Evolutionary conservation across 306 rosid species (phyloP).

Genomic region (Vicia faba): DNA sequence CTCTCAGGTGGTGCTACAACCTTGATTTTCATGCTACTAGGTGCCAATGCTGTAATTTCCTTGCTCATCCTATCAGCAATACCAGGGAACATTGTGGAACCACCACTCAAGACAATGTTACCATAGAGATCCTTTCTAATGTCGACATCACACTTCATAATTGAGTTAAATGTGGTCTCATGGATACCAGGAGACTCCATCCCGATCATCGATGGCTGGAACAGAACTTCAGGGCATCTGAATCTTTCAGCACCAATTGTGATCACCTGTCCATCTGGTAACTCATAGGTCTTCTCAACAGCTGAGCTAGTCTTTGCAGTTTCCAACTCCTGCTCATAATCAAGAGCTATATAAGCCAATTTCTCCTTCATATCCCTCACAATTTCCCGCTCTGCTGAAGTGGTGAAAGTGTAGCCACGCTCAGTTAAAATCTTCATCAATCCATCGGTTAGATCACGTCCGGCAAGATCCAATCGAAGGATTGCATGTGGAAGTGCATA

Average conservation of each 20-base stretch:
- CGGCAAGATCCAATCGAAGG: conserved; percentile 79
- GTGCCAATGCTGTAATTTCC: conserved; percentile 59
- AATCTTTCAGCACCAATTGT: conserved; percentile 57
- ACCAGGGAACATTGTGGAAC: conserved; percentile 62
- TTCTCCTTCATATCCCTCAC: conserved; percentile 73
- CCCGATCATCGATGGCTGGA: conserved; percentile 62
- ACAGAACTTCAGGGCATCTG: conserved; percentile 58
- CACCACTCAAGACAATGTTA: conserved; percentile 63
- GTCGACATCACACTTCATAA: conserved; percentile 61
- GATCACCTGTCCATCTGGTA: conserved; percentile 60
- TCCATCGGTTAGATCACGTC: conserved; percentile 82
- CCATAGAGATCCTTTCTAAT: conserved; percentile 62
- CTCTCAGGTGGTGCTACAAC: conserved; percentile 63
- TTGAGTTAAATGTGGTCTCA: conserved; percentile 54
- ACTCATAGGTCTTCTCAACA: conserved; percentile 79
- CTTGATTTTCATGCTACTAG: conserved; percentile 59
- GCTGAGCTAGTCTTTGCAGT: conserved; percentile 75
- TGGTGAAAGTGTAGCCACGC: conserved; percentile 84
- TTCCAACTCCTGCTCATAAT: conserved; percentile 76
- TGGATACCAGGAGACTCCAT: conserved; percentile 60
- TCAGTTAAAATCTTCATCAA: conserved; percentile 80
- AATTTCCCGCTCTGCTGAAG: conserved; percentile 82
- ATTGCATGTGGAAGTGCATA: conserved; percentile 60
- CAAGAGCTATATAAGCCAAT: conserved; percentile 73
- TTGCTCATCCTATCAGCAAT: conserved; percentile 65